Evolutionary conservation across 2,329 filamentous ascomycete species (phyloP).

Genomic region (Sodiomyces alkalinus): DNA sequence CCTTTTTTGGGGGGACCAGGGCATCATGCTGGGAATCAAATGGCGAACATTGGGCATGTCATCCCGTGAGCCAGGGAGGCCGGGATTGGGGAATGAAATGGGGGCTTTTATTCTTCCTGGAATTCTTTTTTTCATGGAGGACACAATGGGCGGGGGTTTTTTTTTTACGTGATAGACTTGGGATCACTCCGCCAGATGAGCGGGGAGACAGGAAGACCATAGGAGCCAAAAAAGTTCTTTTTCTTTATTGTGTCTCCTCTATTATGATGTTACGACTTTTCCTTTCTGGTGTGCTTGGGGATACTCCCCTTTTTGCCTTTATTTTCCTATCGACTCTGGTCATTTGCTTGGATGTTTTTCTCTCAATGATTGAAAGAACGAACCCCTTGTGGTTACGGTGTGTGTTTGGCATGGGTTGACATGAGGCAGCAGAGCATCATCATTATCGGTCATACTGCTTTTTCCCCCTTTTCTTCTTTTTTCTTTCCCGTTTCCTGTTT

Average conservation of each 20-base stretch:
- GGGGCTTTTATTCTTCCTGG: too few species aligned
- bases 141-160: neutral
- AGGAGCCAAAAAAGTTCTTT: conserved; percentile 7
- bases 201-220: conserved; percentile 7
- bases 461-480: neutral
- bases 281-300: neutral
- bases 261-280: neutral
- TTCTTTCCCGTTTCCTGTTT: neutral
- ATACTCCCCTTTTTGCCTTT: too few species aligned
- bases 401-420: too few species aligned
- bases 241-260: neutral
- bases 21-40: conserved; percentile 5
- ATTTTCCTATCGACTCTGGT: too few species aligned
- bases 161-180: conserved; percentile 7
- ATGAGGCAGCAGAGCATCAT: too few species aligned
- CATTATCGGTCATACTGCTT: neutral
- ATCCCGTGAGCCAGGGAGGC: conserved; percentile 6
- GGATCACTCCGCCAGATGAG: conserved; percentile 7
- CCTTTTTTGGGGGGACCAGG: too few species aligned
- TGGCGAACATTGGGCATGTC: conserved; percentile 7
- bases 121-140: too few species aligned
- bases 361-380: too few species aligned
- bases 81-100: conserved; percentile 5
- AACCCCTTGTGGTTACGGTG: too few species aligned
- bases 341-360: too few species aligned